Percentiles rank a stretch among this genome's conserved stretches.
These are phyloP conservation scores for Gynochthodes officinalis DNA, from an alignment of 257 asterid species.

Conservation along the genomic window DNA sequence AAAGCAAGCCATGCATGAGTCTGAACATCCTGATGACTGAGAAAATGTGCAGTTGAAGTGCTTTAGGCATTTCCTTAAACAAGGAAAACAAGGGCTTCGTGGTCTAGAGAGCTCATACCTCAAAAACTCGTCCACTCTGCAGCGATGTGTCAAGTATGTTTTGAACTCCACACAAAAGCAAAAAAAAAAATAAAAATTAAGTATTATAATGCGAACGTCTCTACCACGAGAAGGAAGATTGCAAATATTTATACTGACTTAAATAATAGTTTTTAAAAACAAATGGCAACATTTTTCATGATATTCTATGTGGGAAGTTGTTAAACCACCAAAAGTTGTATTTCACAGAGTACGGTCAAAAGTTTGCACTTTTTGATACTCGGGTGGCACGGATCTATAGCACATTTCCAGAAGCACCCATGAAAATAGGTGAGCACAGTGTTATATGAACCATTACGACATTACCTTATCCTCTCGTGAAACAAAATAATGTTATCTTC, in stretches of 20 bases:
- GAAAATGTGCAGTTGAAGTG: not conserved
- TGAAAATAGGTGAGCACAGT: not conserved
- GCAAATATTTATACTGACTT: too few relatives aligned
- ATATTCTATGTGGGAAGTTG: not conserved
- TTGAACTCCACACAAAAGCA: constrained; percentile 7
- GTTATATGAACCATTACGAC: not conserved
- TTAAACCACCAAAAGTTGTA: not conserved
- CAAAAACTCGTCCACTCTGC: constrained; percentile 85
- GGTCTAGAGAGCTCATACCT: constrained; percentile 48
- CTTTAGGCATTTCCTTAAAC: constrained; percentile 8
- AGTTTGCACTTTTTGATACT: not conserved
- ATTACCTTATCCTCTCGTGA: constrained; percentile 83
- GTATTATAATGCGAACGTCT: not conserved
- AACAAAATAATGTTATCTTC: constrained; percentile 69
- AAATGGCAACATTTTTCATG: not conserved
- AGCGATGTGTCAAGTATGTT: constrained; percentile 19
- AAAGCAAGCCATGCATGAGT: constrained; percentile 19
- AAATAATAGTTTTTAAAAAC: not conserved
- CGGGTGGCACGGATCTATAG: not conserved
- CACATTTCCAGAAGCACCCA: not conserved
- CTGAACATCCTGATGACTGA: constrained; percentile 9
- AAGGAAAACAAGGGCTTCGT: constrained; percentile 17
- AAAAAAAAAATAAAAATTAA: not conserved
- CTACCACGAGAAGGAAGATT: not conserved
- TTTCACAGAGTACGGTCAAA: not conserved